Conservation (phyloP, 2,329 filamentous ascomycete genomes). For the Colletotrichum acutatum region DNA sequence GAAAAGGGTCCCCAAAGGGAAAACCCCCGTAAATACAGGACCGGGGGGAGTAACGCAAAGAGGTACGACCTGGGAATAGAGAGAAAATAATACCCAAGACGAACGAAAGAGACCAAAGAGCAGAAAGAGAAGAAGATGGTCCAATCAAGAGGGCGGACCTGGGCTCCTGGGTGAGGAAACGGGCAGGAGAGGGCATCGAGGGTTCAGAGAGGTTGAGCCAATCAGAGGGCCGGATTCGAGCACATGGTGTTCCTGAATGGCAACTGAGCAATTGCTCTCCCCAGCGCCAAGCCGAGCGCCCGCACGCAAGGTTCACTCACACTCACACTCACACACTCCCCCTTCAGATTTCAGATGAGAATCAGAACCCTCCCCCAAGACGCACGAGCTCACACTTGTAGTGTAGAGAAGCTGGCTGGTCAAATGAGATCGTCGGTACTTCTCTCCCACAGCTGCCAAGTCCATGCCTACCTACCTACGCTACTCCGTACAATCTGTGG, state of each 20-base stretch:
- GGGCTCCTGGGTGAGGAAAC: constrained; percentile 33
- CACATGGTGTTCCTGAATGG: constrained; percentile 36
- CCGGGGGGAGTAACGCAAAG: not conserved
- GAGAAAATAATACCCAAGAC: not conserved
- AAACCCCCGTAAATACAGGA: constrained; percentile 13
- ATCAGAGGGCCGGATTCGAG: constrained; percentile 29
- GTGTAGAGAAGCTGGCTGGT: not conserved
- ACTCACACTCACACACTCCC: not conserved
- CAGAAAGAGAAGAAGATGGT: not conserved
- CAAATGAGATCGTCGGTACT: constrained; percentile 14
- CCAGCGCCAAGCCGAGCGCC: constrained; percentile 11
- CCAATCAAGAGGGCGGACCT: constrained; percentile 25
- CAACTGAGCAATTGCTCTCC: constrained; percentile 1
- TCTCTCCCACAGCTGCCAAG: not conserved
- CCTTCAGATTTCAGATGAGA: not conserved
- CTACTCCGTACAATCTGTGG: constrained; percentile 4
- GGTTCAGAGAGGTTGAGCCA: not conserved
- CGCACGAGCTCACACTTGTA: not conserved
- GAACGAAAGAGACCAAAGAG: not conserved
- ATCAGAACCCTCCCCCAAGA: not conserved
- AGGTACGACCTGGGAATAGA: not conserved
- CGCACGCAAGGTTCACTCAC: not conserved
- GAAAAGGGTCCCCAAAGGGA: constrained; percentile 11
- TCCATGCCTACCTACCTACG: constrained; percentile 11
- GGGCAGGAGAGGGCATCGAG: constrained; percentile 35